These are phyloP conservation scores for Colletotrichum liaoningense DNA, from an alignment of 2,329 filamentous ascomycete genomes.

Conservation along the genomic window DNA sequence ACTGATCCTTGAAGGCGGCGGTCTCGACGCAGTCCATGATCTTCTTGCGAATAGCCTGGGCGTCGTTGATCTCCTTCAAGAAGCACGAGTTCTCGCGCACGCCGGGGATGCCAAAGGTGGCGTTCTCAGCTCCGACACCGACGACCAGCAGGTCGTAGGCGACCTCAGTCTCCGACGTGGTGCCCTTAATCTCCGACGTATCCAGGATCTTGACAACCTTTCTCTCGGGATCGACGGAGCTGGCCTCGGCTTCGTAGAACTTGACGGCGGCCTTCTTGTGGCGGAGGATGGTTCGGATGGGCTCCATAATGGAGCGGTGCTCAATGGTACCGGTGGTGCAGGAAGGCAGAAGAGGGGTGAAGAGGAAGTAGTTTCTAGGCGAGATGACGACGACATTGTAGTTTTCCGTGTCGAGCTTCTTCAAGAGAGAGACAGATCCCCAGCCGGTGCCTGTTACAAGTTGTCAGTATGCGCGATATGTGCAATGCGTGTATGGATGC, in stretches of 20 bases:
- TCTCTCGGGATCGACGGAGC: constrained; percentile 92
- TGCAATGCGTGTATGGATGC: not conserved
- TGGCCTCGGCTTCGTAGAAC: constrained; percentile 98
- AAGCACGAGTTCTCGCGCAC: constrained; percentile 97
- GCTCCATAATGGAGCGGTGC: constrained; percentile 99
- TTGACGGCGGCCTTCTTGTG: constrained; percentile 94
- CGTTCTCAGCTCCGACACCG: constrained; percentile 97
- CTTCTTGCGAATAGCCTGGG: constrained; percentile 95
- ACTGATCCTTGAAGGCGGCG: constrained; percentile 97
- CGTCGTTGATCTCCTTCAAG: constrained; percentile 97
- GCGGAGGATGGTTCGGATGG: constrained; percentile 93
- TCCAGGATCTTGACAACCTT: constrained; percentile 91
- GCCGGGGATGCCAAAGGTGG: constrained; percentile 96
- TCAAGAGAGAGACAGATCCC: constrained; percentile 94
- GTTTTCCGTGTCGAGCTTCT: constrained; percentile 98
- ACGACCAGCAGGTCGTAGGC: constrained; percentile 98
- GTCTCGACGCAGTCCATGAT: constrained; percentile 99
- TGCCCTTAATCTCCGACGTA: constrained; percentile 91
- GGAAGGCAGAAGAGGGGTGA: constrained; percentile 95
- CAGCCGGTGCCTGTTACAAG: constrained; percentile 84
- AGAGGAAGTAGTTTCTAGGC: constrained; percentile 99
- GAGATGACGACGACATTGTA: constrained; percentile 99
- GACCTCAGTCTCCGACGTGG: constrained; percentile 84
- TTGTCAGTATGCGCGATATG: constrained; percentile 32
- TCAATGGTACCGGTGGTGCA: constrained; percentile 98